Base-by-base conservation (phyloP, 352 stramenopile genomes). In the Phytophthora quininea region DNA sequence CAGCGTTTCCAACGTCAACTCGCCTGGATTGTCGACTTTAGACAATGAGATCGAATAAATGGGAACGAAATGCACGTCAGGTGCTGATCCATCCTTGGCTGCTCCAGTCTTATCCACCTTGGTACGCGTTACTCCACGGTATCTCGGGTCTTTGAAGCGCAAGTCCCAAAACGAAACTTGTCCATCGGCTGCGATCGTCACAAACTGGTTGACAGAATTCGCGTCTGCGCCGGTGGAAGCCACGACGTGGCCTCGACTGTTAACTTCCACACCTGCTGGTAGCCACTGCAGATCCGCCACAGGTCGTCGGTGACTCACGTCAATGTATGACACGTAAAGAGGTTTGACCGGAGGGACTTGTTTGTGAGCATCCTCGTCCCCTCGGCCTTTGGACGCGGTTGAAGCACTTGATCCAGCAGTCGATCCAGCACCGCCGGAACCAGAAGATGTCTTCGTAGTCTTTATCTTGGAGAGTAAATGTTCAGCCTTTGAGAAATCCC, bases 91-190 rank as follows among this genome's bases (percentile, higher is more conserved):
- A 38, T 95, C 86, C 47, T 93, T 95, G 6, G 68, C 37, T n/a
- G 43, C 56, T 33, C 53, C 30, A 4, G 54, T 58, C 58, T 92
- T 92, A 62, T 94, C 86, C 1, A 74, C 68, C 49, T 92, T 94
- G 1, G 74, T 72, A 32, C 81, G 86, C 19, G 83, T 84, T 46
- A 89, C 66, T 4, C 82, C 80, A 9, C 84, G 81, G 56, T 95
- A 92, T 64, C 89, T 95, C 3, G 84, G 84, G 63, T 95, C 87
- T 72, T 93, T 91, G 77, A 96, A 98, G 30, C 93, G 82, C 19
- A 96, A 69, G 55, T 98, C 95, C 93, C 93, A 98, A 67, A 98
- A 96, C 3, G 90, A 84, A 27, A 97, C 89, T 64, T 97, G 89
- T 6, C 93, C 93, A 51, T 98, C 95, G 7, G 82, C 83, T 0